Percentiles rank a stretch among this genome's conserved stretches.
Conservation (phyloP, 192 early-diverging fungal genomes). For the Linnemannia elongata region DNA sequence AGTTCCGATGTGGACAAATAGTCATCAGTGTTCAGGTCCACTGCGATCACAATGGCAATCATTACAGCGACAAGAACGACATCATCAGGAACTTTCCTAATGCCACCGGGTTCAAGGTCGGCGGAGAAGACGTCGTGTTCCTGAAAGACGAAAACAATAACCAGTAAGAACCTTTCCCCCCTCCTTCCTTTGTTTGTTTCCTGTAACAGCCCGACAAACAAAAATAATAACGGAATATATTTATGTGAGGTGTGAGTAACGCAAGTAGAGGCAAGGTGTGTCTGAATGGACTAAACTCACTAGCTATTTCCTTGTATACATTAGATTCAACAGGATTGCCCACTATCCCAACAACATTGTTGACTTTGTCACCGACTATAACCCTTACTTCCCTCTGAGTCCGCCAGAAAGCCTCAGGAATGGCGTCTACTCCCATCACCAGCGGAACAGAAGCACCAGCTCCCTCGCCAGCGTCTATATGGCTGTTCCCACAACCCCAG, state of each 20-base stretch:
- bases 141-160: not conserved
- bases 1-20: not conserved
- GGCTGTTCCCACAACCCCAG: not conserved
- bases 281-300: not conserved
- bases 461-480: not conserved
- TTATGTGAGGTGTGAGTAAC: too few relatives aligned
- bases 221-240: too few relatives aligned
- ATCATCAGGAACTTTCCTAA: not conserved
- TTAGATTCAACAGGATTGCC: not conserved
- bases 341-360: not conserved
- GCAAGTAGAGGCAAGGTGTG: not conserved
- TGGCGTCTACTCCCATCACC: not conserved
- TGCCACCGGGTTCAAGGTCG: slow-evolving; percentile 7
- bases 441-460: not conserved
- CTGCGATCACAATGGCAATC: not conserved
- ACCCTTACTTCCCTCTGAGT: not conserved
- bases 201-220: too few relatives aligned
- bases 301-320: not conserved
- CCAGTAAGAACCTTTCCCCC: not conserved
- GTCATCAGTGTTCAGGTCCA: slow-evolving; percentile 6
- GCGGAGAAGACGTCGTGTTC: slow-evolving; percentile 3
- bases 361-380: not conserved
- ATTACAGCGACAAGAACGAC: slow-evolving; percentile 14
- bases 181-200: too few relatives aligned
- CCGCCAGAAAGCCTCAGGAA: not conserved